Conservation (phyloP, 2,329 filamentous ascomycete species). For the Pestalotiopsis fici region DNA sequence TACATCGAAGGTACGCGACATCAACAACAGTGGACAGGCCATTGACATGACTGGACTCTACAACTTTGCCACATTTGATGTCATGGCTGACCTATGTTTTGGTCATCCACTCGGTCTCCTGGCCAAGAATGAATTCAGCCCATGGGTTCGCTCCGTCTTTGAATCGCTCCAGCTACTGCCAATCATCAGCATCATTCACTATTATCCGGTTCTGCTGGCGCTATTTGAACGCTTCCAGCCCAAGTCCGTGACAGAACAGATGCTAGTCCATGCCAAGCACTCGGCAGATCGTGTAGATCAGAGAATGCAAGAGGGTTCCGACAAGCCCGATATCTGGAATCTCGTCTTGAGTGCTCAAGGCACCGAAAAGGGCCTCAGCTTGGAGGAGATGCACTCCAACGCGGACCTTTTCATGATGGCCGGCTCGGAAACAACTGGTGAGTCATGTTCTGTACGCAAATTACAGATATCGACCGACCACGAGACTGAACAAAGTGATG, state of each 20-base stretch:
- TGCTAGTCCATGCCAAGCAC: conserved; percentile 15
- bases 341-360: conserved; percentile 17
- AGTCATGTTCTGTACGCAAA: conserved; percentile 14
- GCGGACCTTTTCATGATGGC: conserved; percentile 15
- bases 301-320: conserved; percentile 19
- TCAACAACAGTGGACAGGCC: conserved; percentile 11
- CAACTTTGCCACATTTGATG: conserved; percentile 21
- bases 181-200: conserved; percentile 16
- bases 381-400: conserved; percentile 17
- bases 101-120: conserved; percentile 18
- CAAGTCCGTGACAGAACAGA: conserved; percentile 16
- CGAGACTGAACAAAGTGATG: neutral
- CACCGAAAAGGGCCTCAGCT: conserved; percentile 10
- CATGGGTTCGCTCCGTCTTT: conserved; percentile 21
- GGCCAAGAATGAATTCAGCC: conserved; percentile 19
- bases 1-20: conserved; percentile 35
- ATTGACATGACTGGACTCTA: conserved; percentile 19
- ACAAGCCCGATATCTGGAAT: conserved; percentile 22
- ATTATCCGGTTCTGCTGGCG: conserved; percentile 16
- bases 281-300: conserved; percentile 25
- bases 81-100: conserved; percentile 22
- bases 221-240: conserved; percentile 20
- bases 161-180: conserved; percentile 22
- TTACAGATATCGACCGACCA: too few relatives aligned
- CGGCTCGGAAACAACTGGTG: conserved; percentile 13